Percentiles rank a stretch among this genome's conserved stretches.
Evolutionary conservation across 768 basidiomycete species (phyloP).

Genomic region (Leccinum pellstonianum): DNA sequence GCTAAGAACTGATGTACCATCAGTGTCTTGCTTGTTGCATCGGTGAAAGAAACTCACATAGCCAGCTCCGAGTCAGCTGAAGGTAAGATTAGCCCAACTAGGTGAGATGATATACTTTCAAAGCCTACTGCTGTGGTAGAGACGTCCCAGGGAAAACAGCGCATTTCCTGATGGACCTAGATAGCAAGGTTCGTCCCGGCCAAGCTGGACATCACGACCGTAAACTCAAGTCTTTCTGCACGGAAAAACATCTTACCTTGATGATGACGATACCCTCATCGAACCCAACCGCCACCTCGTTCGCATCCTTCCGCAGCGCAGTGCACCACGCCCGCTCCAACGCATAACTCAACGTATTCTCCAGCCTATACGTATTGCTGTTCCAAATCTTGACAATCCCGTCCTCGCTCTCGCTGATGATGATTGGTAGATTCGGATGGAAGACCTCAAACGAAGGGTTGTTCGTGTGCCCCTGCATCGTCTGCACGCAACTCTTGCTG

Average conservation of each 20-base stretch:
- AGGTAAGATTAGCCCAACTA: too few species aligned
- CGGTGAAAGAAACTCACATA: too few species aligned
- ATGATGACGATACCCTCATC: slow-evolving; percentile 96
- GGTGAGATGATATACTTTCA: too few species aligned
- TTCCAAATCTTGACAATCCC: slow-evolving; percentile 99
- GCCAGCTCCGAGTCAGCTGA: too few species aligned
- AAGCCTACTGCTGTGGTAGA: too few species aligned
- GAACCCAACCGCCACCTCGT: slow-evolving; percentile 94
- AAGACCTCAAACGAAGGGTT: slow-evolving; percentile 98
- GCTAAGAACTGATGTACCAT: too few species aligned
- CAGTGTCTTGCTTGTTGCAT: too few species aligned
- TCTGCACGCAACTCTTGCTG: slow-evolving; percentile 96
- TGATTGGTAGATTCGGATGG: slow-evolving; percentile 74
- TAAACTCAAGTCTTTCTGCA: background rate
- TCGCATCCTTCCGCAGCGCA: slow-evolving; percentile 74
- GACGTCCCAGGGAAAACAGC: too few species aligned
- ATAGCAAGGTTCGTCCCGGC: slow-evolving; percentile 47
- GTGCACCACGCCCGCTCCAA: slow-evolving; percentile 96
- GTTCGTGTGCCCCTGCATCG: slow-evolving; percentile 96
- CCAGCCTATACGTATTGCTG: slow-evolving; percentile 90
- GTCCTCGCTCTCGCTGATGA: slow-evolving; percentile 92
- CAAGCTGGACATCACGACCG: slow-evolving; percentile 51
- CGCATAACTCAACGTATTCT: slow-evolving; percentile 94
- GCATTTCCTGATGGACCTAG: too few species aligned
- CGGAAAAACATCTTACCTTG: slow-evolving; percentile 52